Percentiles rank a stretch among this genome's conserved stretches.
Conservation (phyloP, 495 filamentous ascomycete species). For the Mytilinidion resinicola region DNA sequence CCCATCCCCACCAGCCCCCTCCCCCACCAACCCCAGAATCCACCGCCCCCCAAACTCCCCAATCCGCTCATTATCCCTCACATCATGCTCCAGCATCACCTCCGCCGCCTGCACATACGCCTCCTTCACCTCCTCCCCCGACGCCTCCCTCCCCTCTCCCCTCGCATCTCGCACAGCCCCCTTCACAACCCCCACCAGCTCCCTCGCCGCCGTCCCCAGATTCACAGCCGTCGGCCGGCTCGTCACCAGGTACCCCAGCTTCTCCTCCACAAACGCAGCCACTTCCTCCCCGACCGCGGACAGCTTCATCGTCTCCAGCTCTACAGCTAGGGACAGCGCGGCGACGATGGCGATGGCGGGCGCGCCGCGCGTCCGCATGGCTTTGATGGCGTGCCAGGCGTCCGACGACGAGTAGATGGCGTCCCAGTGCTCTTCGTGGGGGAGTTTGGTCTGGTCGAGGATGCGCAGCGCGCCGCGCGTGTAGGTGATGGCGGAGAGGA, state of each 20-base stretch:
- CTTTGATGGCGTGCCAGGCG: conserved; percentile 85
- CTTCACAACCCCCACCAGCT: conserved; percentile 57
- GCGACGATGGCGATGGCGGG: conserved; percentile 97
- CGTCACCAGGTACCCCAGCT: conserved; percentile 73
- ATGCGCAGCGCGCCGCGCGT: conserved; percentile 69
- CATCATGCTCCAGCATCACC: conserved; percentile 79
- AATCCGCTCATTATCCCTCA: conserved; percentile 77
- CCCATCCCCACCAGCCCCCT: conserved; percentile 38
- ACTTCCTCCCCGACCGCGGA: conserved; percentile 51
- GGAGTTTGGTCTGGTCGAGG: conserved; percentile 82
- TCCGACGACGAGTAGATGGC: conserved; percentile 66
- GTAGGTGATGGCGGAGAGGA: conserved; percentile 86
- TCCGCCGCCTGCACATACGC: conserved; percentile 75
- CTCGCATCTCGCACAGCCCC: conserved; percentile 20
- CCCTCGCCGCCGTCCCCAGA: conserved; percentile 77
- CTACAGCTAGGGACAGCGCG: conserved; percentile 75
- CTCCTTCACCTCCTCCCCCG: conserved; percentile 46
- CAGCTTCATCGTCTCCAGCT: conserved; percentile 45
- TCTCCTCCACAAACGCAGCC: conserved; percentile 58
- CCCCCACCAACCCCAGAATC: conserved; percentile 51
- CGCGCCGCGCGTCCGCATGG: conserved; percentile 90
- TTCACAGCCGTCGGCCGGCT: conserved; percentile 94
- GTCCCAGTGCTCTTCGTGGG: conserved; percentile 79
- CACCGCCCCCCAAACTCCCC: conserved; percentile 78
- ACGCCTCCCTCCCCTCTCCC: conserved; percentile 35